Percentiles rank a stretch among this genome's conserved stretches.
Conservation (phyloP, 1,284 basidiomycete species). For the Ganoderma meredithae region DNA sequence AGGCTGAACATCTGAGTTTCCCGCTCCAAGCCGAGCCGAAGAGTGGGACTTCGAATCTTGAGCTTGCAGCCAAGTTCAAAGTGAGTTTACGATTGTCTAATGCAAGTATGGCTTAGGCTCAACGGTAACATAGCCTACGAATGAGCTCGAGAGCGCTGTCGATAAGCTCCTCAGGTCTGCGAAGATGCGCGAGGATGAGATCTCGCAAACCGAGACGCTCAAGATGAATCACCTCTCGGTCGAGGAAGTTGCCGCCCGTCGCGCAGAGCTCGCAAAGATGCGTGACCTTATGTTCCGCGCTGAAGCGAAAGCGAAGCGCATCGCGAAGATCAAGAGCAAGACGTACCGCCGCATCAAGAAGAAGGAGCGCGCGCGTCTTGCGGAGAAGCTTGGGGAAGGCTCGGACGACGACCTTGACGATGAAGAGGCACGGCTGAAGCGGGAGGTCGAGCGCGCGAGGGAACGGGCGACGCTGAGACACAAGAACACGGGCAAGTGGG, state of each 20-base stretch:
- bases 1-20: constrained; percentile 93
- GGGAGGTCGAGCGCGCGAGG: constrained; percentile 80
- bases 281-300: constrained; percentile 95
- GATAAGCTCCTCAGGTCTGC: constrained; percentile 80
- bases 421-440: constrained; percentile 69
- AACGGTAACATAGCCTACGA: constrained; percentile 63
- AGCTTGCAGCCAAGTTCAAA: constrained; percentile 85
- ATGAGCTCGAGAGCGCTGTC: constrained; percentile 81
- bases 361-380: constrained; percentile 74
- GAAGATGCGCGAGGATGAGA: constrained; percentile 82
- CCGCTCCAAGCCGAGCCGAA: constrained; percentile 79
- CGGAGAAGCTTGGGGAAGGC: constrained; percentile 58
- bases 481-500: constrained; percentile 86
- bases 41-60: constrained; percentile 74
- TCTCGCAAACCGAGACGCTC: constrained; percentile 81
- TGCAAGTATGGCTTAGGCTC: neutral
- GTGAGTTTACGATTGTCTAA: constrained; percentile 43
- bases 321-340: constrained; percentile 97
- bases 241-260: constrained; percentile 85
- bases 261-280: constrained; percentile 86
- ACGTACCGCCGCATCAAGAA: constrained; percentile 88
- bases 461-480: constrained; percentile 90
- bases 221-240: constrained; percentile 83
- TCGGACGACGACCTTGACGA: constrained; percentile 57
- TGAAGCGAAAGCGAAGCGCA: constrained; percentile 89